Evolutionary conservation across 1,284 basidiomycete genomes (phyloP).

Genomic region (Leccinum cinnamomeum): DNA sequence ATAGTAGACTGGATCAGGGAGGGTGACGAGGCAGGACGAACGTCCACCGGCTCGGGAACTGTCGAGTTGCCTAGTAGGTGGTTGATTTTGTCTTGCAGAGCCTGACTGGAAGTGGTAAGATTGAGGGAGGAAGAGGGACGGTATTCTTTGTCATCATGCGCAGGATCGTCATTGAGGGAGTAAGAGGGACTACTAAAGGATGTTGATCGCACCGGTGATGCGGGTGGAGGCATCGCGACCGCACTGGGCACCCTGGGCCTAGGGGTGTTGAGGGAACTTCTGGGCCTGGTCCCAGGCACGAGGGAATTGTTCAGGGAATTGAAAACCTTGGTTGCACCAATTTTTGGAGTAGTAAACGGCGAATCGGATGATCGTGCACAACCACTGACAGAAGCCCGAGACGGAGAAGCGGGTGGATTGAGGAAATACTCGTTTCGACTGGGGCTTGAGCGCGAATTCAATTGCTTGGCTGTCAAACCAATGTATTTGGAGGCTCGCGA

Average conservation of each 20-base stretch:
- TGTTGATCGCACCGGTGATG: constrained; percentile 48
- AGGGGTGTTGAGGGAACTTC: constrained; percentile 54
- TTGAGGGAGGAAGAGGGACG: constrained; percentile 34
- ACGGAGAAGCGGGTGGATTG: constrained; percentile 27
- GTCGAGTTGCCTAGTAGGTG: constrained; percentile 39
- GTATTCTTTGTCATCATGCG: constrained; percentile 19
- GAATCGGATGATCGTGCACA: constrained; percentile 39
- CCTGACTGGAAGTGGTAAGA: constrained; percentile 41
- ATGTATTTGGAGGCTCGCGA: constrained; percentile 83
- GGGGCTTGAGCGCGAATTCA: constrained; percentile 48
- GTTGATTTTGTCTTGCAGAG: constrained; percentile 54
- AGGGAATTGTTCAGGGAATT: constrained; percentile 42
- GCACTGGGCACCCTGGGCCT: constrained; percentile 66
- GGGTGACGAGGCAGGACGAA: constrained; percentile 9
- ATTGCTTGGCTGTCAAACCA: constrained; percentile 80
- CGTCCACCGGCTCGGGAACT: constrained; percentile 15
- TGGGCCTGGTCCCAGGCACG: constrained; percentile 41
- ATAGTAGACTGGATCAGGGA: constrained; percentile 15
- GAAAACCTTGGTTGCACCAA: constrained; percentile 40
- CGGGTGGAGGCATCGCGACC: constrained; percentile 77
- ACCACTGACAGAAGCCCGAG: constrained; percentile 27
- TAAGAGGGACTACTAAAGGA: constrained; percentile 33
- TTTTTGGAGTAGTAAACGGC: constrained; percentile 65
- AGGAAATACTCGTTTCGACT: constrained; percentile 26
- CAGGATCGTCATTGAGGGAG: constrained; percentile 35